Base-by-base conservation (phyloP, 1,139 yeast genomes). In the Saccharomyces pastorianus region DNA sequence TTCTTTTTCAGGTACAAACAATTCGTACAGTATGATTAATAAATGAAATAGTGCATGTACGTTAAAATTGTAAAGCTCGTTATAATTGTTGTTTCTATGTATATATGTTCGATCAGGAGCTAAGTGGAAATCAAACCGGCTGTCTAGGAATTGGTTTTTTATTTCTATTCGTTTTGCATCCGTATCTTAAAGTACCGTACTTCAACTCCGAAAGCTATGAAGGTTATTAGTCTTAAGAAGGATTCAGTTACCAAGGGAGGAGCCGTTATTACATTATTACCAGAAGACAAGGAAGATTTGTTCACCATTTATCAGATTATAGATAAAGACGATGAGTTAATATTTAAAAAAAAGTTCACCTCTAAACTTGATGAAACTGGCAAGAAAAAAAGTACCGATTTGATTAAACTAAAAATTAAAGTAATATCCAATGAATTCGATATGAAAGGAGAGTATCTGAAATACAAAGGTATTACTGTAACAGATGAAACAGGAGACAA, bases 251-350 rank as follows among this genome's bases (percentile, higher is more conserved):
- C 47, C 32, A 50, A 53, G 13, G 56, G 61, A 17, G 64, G 62
- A 5, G 67, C 65, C 3, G 58, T 57, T 13, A 54, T 88, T 14
- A 77, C 85, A 0, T 70, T 91, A 17, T 74, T 81, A 3, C 93
- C 97, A 0, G 89, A 90, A 64, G 98, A 93, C 64, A 82, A 88
- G 46, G 98, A 93, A 64, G 99, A 93, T 68, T 75, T 93, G 59
- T 93, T 97, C 91, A 84, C 87, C 48, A 68, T 89, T 11, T 90
- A 88, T 74, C 95, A 93, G 64, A 74, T 93, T 41, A 77, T 93
- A 9, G 84, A 83, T 52, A 80, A 80, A 54, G 88, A 86, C 25
- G 99, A 93, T 71, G 83, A 81, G 57, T 75, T 93, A 4, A 81
- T 82, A 58, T 75, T 90, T 52, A 77, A 79, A 58, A 87, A 96